A percentile compares a stretch with the other conserved stretches of the same genome.
These are phyloP conservation scores for Lagenaria siceraria DNA, from an alignment of 306 rosid species.

Conservation along the genomic window DNA sequence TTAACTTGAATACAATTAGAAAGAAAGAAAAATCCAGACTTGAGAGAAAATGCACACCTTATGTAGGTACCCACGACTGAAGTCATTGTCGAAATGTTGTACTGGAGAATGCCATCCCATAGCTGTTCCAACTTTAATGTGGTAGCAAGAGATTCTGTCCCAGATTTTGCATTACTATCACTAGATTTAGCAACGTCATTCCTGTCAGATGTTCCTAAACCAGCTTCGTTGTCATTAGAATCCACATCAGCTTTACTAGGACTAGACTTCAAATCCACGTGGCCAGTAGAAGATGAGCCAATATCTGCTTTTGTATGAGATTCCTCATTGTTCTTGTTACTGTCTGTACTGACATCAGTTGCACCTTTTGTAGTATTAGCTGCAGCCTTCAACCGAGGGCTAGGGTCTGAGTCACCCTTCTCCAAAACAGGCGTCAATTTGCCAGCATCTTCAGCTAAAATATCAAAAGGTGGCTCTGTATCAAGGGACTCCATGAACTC, in stretches of 20 bases:
- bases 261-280: constrained; percentile 9
- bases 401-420: constrained; percentile 32
- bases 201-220: constrained; percentile 13
- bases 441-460: constrained; percentile 34
- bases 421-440: constrained; percentile 21
- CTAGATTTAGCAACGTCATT: constrained; percentile 20
- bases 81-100: constrained; percentile 41
- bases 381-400: constrained; percentile 27
- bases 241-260: constrained; percentile 17
- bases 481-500: constrained; percentile 90
- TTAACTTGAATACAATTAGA: neutral
- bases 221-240: constrained; percentile 7
- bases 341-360: constrained; percentile 7
- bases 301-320: neutral
- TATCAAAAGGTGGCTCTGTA: constrained; percentile 72
- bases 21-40: neutral
- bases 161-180: constrained; percentile 18
- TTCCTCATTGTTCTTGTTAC: neutral
- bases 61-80: constrained; percentile 53
- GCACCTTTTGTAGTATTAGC: constrained; percentile 24
- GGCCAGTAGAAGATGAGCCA: constrained; percentile 11
- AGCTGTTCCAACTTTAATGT: constrained; percentile 32
- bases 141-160: constrained; percentile 16
- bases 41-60: constrained; percentile 37
- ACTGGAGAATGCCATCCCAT: constrained; percentile 82